Conservation (phyloP, 106 monocot species). For the Acorus gramineus region DNA sequence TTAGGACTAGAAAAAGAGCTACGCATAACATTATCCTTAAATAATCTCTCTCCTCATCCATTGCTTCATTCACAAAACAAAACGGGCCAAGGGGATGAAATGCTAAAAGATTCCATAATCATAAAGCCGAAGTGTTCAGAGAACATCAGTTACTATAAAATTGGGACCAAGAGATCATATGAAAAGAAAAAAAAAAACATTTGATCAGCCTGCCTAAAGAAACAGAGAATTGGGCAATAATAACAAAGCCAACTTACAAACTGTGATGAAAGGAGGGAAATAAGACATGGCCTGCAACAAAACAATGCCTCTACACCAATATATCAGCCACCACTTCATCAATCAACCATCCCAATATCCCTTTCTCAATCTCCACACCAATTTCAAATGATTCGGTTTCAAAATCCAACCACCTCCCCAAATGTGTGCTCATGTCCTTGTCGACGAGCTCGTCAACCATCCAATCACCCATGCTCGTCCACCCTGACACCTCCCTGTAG, state of each 20-base stretch:
- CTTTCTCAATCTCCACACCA: slow-evolving; percentile 40
- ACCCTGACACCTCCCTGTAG: slow-evolving; percentile 42
- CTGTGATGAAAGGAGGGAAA: not conserved
- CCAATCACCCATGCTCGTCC: slow-evolving; percentile 51
- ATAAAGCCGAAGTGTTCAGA: too few species aligned
- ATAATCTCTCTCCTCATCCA: too few species aligned
- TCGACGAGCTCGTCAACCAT: slow-evolving; percentile 91
- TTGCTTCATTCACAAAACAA: too few species aligned
- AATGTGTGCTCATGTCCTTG: slow-evolving; percentile 61
- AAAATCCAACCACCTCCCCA: slow-evolving; percentile 76
- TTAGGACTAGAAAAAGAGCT: too few species aligned
- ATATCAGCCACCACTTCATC: slow-evolving; percentile 64
- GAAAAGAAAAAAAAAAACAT: too few species aligned
- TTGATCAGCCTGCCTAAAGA: too few species aligned
- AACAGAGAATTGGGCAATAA: too few species aligned
- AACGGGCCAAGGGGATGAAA: too few species aligned
- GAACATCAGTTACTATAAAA: too few species aligned
- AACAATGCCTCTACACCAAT: not conserved
- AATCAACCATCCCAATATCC: slow-evolving; percentile 39
- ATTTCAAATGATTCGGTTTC: slow-evolving; percentile 53
- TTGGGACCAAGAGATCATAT: too few species aligned
- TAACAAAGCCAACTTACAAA: not conserved
- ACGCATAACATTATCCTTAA: too few species aligned
- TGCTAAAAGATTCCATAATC: too few species aligned
- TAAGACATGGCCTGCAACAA: not conserved